A percentile compares a stretch with the other conserved stretches of the same genome.
Evolutionary conservation across 2,329 filamentous ascomycete species (phyloP).

Genomic region (Simplicillium aogashimaense): DNA sequence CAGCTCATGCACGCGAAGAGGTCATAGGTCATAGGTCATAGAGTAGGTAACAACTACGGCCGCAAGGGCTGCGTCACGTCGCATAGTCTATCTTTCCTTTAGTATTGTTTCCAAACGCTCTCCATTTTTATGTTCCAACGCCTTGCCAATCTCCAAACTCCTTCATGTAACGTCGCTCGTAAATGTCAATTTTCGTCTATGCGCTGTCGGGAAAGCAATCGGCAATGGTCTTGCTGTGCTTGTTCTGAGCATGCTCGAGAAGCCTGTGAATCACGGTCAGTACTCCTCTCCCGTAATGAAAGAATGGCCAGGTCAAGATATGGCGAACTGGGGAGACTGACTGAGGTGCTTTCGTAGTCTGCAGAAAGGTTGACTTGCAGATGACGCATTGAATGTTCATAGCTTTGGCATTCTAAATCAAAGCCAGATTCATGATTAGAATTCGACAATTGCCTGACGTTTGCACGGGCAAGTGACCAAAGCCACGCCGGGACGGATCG

Average conservation of each 20-base stretch:
- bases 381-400: slow-evolving; percentile 68
- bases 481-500: no score
- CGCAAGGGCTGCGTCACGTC: no score
- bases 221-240: slow-evolving; percentile 61
- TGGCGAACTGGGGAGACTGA: slow-evolving; percentile 26
- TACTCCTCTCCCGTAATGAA: background rate
- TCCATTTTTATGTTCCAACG: background rate
- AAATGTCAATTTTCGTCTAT: background rate
- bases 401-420: slow-evolving; percentile 55
- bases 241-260: slow-evolving; percentile 62
- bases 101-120: no score
- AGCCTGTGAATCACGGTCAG: slow-evolving; percentile 32
- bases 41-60: no score
- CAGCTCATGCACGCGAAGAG: no score
- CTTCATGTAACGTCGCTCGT: slow-evolving; percentile 3
- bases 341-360: slow-evolving; percentile 65
- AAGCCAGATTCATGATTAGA: no score
- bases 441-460: no score
- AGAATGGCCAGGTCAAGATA: background rate
- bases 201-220: slow-evolving; percentile 58
- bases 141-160: slow-evolving; percentile 3
- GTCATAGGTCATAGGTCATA: no score
- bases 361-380: slow-evolving; percentile 72
- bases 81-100: no score
- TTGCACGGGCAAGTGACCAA: no score